These are phyloP conservation scores for Candolleomyces aberdarensis DNA, from an alignment of 768 basidiomycete species.

Conservation along the genomic window DNA sequence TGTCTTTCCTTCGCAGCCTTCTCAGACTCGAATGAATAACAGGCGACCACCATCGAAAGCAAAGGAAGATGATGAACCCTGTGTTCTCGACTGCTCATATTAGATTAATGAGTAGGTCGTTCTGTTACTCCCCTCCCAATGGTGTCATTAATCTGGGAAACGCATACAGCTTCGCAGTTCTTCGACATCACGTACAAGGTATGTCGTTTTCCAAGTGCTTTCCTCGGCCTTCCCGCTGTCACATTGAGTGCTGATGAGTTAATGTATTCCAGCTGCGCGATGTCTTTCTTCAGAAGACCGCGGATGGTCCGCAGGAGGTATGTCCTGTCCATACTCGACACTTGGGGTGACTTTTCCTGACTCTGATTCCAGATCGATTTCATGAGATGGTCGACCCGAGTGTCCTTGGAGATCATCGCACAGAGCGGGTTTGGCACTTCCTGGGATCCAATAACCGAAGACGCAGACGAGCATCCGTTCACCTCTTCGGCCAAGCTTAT, in stretches of 20 bases:
- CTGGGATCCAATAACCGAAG: constrained; percentile 24
- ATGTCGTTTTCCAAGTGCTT: no score
- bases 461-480: constrained; percentile 26
- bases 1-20: neutral
- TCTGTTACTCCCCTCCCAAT: neutral
- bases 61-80: constrained; percentile 36
- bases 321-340: neutral
- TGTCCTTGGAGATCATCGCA: constrained; percentile 26
- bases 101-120: constrained; percentile 30
- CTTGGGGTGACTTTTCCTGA: neutral
- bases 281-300: neutral
- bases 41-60: constrained; percentile 41
- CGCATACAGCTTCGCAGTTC: constrained; percentile 9
- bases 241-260: no score
- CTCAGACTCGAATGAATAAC: neutral
- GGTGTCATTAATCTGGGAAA: constrained; percentile 9
- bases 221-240: no score
- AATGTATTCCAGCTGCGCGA: neutral
- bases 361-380: constrained; percentile 1
- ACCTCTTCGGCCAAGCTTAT: constrained; percentile 26
- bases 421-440: constrained; percentile 27
- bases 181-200: neutral
- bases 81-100: constrained; percentile 35
- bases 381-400: constrained; percentile 22
- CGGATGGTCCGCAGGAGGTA: neutral